These are phyloP conservation scores for Russula earlei DNA, from an alignment of 768 basidiomycete species.

Conservation along the genomic window DNA sequence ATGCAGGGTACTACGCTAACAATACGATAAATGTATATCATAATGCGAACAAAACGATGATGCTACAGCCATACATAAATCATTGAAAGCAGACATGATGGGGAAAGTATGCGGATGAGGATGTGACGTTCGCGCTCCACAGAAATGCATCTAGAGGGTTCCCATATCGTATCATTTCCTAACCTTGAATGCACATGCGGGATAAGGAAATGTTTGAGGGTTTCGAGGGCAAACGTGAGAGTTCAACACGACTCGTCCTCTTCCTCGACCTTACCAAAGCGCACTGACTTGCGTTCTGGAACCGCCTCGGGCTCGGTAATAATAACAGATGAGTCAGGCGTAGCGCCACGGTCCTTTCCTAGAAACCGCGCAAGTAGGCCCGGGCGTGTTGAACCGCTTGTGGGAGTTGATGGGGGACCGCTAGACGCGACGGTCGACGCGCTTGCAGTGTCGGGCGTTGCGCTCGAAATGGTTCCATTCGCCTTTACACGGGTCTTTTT, in stretches of 20 bases:
- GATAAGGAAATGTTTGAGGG: background rate
- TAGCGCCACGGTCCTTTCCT: background rate
- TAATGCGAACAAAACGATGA: background rate
- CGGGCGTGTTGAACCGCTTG: conserved; percentile 24
- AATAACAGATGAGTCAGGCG: background rate
- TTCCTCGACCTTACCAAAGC: conserved; percentile 7
- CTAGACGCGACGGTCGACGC: conserved; percentile 41
- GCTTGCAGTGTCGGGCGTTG: conserved; percentile 27
- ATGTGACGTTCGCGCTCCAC: too few relatives aligned
- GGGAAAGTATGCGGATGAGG: background rate
- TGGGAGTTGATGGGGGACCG: conserved; percentile 24
- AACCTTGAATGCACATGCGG: background rate
- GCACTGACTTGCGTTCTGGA: conserved; percentile 16
- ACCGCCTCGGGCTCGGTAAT: background rate
- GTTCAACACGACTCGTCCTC: background rate
- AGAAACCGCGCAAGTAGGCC: conserved; percentile 24
- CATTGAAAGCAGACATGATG: background rate
- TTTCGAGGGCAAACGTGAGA: too few relatives aligned
- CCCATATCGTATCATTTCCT: background rate
- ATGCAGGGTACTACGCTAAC: background rate
- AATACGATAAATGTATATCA: background rate
- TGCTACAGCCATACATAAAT: conserved; percentile 6
- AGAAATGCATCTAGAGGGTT: background rate
- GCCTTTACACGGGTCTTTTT: conserved; percentile 37
- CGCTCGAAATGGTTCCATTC: conserved; percentile 29